phyloP scores from a whole-genome alignment of 768 basidiomycete genomes.

The Suillus alpinus region DNA sequence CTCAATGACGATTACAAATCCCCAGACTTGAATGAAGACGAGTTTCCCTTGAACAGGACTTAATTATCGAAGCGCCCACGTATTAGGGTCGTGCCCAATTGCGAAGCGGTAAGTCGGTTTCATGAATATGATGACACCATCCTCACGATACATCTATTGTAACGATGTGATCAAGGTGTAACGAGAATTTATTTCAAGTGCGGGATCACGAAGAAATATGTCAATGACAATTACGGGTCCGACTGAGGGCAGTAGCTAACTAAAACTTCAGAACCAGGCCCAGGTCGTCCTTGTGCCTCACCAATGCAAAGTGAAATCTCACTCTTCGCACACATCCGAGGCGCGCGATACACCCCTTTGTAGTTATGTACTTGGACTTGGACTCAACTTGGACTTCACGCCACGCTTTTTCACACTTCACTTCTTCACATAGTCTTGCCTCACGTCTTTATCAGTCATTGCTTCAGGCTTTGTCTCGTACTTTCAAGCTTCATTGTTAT shows the following conservation, averaged over 20 bases:
- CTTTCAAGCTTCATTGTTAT: too few relatives aligned
- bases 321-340: neutral
- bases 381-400: neutral
- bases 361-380: neutral
- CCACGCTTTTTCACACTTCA: neutral
- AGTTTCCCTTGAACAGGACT: conserved; percentile 18
- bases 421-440: too few relatives aligned
- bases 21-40: conserved; percentile 16
- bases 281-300: neutral
- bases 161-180: neutral
- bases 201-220: neutral
- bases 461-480: too few relatives aligned
- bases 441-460: too few relatives aligned
- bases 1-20: conserved; percentile 31
- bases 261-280: neutral
- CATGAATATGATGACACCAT: neutral
- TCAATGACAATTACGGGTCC: neutral
- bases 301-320: neutral
- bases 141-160: neutral
- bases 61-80: neutral
- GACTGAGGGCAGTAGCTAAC: too few relatives aligned
- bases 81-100: neutral
- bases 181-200: neutral
- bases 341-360: too few relatives aligned
- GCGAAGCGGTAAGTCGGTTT: neutral